phyloP scores from a whole-genome alignment of 805 yeast species.

The Candida wancherniae region DNA sequence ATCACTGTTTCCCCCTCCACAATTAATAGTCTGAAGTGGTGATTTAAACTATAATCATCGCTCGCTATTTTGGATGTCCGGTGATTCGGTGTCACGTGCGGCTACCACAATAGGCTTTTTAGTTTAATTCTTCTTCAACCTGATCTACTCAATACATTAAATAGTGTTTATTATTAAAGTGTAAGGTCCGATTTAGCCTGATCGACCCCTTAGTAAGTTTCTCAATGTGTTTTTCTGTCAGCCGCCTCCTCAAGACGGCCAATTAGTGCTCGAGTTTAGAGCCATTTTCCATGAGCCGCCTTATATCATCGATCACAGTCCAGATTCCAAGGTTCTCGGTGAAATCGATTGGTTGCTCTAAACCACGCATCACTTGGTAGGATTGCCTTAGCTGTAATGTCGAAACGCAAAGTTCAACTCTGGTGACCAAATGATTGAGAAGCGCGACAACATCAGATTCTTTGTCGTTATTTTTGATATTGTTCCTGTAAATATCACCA shows the following conservation, averaged over 20 bases:
- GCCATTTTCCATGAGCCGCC: slow-evolving; percentile 6
- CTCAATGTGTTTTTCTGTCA: background rate
- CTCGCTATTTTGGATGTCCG: no score
- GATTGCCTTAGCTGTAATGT: slow-evolving; percentile 30
- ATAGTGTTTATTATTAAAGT: no score
- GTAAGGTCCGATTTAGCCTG: no score
- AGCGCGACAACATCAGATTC: slow-evolving; percentile 47
- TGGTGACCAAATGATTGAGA: slow-evolving; percentile 60
- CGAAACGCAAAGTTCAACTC: slow-evolving; percentile 59
- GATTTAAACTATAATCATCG: no score
- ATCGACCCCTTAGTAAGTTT: background rate
- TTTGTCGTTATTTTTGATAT: slow-evolving; percentile 19
- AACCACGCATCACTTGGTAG: slow-evolving; percentile 17
- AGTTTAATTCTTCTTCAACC: no score
- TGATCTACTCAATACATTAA: no score
- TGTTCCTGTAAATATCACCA: slow-evolving; percentile 21
- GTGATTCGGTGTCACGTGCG: no score
- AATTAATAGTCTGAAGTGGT: no score
- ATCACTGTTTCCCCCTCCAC: no score
- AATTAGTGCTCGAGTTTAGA: no score
- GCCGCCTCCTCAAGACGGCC: no score
- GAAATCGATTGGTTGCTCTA: slow-evolving; percentile 20
- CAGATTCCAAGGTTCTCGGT: slow-evolving; percentile 17
- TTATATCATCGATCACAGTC: slow-evolving; percentile 25
- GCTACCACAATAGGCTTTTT: no score